phyloP scores from a whole-genome alignment of 2,329 filamentous ascomycete species.

The Diaporthe ampelina region DNA sequence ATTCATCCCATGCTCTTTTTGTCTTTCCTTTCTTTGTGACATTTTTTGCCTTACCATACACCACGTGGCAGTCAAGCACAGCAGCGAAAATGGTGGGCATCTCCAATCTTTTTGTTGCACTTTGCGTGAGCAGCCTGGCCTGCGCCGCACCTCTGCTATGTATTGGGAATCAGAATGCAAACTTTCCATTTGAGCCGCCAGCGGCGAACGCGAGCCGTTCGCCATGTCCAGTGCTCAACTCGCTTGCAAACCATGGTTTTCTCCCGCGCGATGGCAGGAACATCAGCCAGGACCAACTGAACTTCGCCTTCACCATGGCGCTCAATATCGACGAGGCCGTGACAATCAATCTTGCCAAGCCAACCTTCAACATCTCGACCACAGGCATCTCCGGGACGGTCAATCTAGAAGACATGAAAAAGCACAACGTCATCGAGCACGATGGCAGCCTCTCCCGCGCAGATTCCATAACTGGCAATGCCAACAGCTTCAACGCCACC shows the following conservation, averaged over 20 bases:
- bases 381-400: conserved; percentile 59
- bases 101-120: conserved; percentile 6
- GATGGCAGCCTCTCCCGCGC: conserved; percentile 56
- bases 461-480: conserved; percentile 5
- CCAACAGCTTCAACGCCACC: conserved; percentile 6
- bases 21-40: not conserved
- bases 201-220: conserved; percentile 3
- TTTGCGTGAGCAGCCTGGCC: conserved; percentile 9
- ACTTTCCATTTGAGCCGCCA: conserved; percentile 11
- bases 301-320: conserved; percentile 54
- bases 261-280: conserved; percentile 60
- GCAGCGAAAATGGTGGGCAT: conserved; percentile 11
- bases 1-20: not conserved
- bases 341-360: conserved; percentile 56
- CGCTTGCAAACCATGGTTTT: conserved; percentile 63
- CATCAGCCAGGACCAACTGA: conserved; percentile 54
- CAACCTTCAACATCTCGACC: conserved; percentile 58
- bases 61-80: not conserved
- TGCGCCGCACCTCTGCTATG: conserved; percentile 16
- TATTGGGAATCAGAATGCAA: conserved; percentile 20
- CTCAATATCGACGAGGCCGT: conserved; percentile 60
- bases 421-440: conserved; percentile 62
- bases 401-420: conserved; percentile 54
- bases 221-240: conserved; percentile 66
- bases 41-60: not conserved